phyloP scores from a whole-genome alignment of 2,329 filamentous ascomycete genomes.

The Ascochyta pisi region DNA sequence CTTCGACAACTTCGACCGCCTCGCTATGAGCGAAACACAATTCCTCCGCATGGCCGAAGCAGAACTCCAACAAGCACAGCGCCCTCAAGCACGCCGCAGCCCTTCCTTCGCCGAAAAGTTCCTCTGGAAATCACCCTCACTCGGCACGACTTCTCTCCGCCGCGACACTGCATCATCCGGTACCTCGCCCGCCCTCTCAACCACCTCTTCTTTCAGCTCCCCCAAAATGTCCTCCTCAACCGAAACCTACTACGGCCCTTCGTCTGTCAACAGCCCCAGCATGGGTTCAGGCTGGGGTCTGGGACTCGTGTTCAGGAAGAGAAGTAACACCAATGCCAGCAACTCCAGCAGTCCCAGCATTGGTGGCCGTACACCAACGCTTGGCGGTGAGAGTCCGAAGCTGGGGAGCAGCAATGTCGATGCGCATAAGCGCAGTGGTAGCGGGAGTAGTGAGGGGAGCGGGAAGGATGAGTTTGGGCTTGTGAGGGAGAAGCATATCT shows the following conservation, averaged over 20 bases:
- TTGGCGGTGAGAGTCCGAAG: conserved; percentile 9
- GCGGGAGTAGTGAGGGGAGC: background rate
- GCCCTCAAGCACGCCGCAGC: background rate
- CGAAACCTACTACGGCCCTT: conserved; percentile 9
- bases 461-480: conserved; percentile 16
- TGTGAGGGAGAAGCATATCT: conserved; percentile 7
- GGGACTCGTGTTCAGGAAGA: conserved; percentile 15
- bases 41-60: conserved; percentile 18
- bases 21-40: conserved; percentile 19
- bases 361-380: conserved; percentile 8
- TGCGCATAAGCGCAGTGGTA: conserved; percentile 13
- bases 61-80: conserved; percentile 1
- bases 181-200: conserved; percentile 9
- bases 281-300: conserved; percentile 16
- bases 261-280: conserved; percentile 10
- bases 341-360: conserved; percentile 13
- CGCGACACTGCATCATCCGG: conserved; percentile 1
- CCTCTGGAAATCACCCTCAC: conserved; percentile 14
- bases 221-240: conserved; percentile 2
- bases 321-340: conserved; percentile 12
- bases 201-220: conserved; percentile 7
- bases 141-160: conserved; percentile 13
- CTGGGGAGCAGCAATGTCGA: conserved; percentile 5
- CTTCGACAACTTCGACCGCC: conserved; percentile 20
- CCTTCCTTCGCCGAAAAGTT: conserved; percentile 17